Evolutionary conservation across 2,329 filamentous ascomycete genomes (phyloP).

Genomic region (Penicillium sp.): DNA sequence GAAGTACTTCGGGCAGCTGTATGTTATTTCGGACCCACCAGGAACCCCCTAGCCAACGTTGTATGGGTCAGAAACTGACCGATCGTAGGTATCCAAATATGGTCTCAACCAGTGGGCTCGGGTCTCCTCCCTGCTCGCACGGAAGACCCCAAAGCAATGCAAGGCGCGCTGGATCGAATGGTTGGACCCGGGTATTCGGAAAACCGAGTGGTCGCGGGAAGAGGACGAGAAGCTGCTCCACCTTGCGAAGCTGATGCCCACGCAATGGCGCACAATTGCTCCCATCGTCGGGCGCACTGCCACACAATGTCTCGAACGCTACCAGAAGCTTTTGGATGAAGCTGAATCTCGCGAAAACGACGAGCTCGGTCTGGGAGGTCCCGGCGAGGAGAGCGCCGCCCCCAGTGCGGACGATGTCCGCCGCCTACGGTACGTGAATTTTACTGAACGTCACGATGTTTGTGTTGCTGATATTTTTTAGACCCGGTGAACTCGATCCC

Average conservation of each 20-base stretch:
- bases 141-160: conserved; percentile 98
- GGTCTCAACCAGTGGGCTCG: conserved; percentile 97
- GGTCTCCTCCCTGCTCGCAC: conserved; percentile 91
- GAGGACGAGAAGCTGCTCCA: conserved; percentile 97
- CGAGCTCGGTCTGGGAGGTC: conserved; percentile 77
- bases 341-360: conserved; percentile 84
- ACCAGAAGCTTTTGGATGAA: conserved; percentile 94
- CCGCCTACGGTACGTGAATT: conserved; percentile 58
- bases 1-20: conserved; percentile 93
- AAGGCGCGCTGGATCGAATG: conserved; percentile 98
- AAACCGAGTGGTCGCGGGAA: conserved; percentile 98
- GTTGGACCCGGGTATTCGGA: conserved; percentile 96
- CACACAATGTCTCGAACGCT: conserved; percentile 94
- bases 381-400: conserved; percentile 76
- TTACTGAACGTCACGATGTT: background rate
- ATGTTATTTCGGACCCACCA: conserved; percentile 11
- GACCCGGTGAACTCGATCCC: conserved; percentile 90
- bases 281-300: conserved; percentile 94
- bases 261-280: conserved; percentile 97
- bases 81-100: conserved; percentile 71
- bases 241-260: conserved; percentile 96
- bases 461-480: conserved; percentile 22
- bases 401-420: conserved; percentile 92
- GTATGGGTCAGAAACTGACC: conserved; percentile 12
- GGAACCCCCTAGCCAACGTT: background rate